Conservation (phyloP, 768 basidiomycete species). For the Chiua virens region DNA sequence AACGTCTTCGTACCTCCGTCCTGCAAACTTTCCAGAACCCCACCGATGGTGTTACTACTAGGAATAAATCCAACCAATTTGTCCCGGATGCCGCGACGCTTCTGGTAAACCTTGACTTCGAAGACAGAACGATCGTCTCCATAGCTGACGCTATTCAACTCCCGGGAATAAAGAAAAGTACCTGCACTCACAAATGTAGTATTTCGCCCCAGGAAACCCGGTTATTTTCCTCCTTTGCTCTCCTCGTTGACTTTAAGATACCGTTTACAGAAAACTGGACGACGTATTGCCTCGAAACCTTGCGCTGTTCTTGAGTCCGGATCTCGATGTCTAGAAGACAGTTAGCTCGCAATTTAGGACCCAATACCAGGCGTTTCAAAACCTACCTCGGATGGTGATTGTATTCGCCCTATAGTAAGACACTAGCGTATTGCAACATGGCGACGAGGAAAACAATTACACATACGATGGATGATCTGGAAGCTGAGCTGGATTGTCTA, state of each 20-base stretch:
- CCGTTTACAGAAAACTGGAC: neutral
- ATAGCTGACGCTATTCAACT: neutral
- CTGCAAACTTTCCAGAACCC: neutral
- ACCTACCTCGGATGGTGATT: neutral
- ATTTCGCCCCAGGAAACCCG: neutral
- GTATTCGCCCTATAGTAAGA: no score
- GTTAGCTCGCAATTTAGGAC: neutral
- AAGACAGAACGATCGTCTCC: neutral
- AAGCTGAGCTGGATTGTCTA: no score
- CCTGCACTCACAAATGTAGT: neutral
- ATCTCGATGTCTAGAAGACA: neutral
- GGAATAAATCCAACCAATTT: neutral
- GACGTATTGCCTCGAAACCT: neutral
- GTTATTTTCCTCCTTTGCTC: neutral
- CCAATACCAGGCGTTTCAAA: neutral
- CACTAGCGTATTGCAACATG: no score
- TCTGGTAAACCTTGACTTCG: neutral
- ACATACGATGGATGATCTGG: no score
- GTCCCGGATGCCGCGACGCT: neutral
- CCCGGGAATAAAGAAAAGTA: neutral
- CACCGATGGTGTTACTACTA: neutral
- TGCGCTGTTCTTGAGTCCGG: neutral
- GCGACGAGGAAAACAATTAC: no score
- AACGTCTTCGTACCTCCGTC: neutral
- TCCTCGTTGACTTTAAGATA: neutral